Evolutionary conservation across 306 rosid genomes (phyloP), one percentile per base, ranked within the genome.

Genomic region (Medicago truncatula): DNA sequence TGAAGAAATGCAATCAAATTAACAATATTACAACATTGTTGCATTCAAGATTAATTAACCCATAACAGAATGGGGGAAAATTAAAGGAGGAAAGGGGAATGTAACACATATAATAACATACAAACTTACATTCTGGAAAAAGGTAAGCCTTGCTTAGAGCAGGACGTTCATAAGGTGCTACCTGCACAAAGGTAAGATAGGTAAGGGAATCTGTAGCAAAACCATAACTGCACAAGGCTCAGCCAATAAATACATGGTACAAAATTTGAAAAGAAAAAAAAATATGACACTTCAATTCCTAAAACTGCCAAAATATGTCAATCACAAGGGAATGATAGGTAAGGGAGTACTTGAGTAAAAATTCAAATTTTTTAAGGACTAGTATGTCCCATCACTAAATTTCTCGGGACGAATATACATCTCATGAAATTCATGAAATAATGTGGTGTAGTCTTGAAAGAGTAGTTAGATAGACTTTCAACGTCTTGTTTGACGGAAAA

Each of bases 111-210:
- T 56, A 60, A 62, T 1, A 43, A 41, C 64, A 28, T 13, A 74
- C 70, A 78, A 41, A 81, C 99, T 86, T 87, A 95, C 99, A 95
- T 68, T 92, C 97, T 9, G 99, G 99, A 49, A 92, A 89, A 72
- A 95, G 91, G 82, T 95, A 95, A 41, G 85, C 97, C 88, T 95
- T 95, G 93, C 99, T 95, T 43, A 95, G 94, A 50, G 97, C 99
- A 81, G 99, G 97, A 76, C 99, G 99, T 81, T 95, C 99, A 63
- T 95, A 95, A 36, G 99, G 99, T 64, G 97, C 97, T n/a, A 92
- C 99, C 99, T 95, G 83, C 15, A 10, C 47, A 73, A 15, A 41
- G 36, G 80, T 46, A 46, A 1, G 7, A 44, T 13, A 41, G 20
- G 73, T 72, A 12, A 71, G 76, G 76, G 75, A 58, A 69, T 39